Evolutionary conservation across 2,329 filamentous ascomycete genomes (phyloP), one percentile per base, ranked within the genome.

Genomic region (Exophiala spinifera): DNA sequence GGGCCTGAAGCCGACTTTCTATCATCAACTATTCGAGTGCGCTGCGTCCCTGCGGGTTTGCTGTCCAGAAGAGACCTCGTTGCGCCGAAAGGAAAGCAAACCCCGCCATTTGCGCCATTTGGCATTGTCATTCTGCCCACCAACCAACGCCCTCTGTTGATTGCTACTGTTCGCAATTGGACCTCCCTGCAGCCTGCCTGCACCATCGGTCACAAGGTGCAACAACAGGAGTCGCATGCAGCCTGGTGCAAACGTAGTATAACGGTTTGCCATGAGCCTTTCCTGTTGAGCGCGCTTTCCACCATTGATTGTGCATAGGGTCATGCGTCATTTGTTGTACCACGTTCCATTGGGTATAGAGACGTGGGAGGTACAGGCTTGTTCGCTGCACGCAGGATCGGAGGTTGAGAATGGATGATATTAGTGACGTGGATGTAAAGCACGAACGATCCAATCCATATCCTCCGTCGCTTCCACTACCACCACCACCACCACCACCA

Each of bases 371-470:
- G 57, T 50, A 57, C 51, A 40, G 55, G 47, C 42, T 58, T 49
- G 44, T 36, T 51, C 48, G 49, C 48, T 56, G 42, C 37, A 42
- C 43, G 52, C 31, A 44, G 49, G 49, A 51, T 51, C 55, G n/a
- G 34, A 54, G 49, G 56, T 56, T 49, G 50, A 59, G 47, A 55
- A 63, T 63, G 59, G 61, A 61, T 53, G 59, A 57, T 43, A 51
- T 55, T 15, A 51, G 57, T 56, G 61, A 61, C 54, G 56, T 56
- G 54, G 58, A 63, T 54, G 40, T 55, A 33, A 63, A 56, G 52
- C 59, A 59, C 51, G 58, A 61, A 37, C 43, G 56, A 48, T 40
- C 59, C 49, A 58, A 56, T 57, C 48, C 49, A 13, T 63, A 63
- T 52, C 54, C 47, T n/a, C n/a, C n/a, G n/a, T n/a, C n/a, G n/a